These are phyloP conservation scores for Clonostachys sp. DNA, from an alignment of 2,329 filamentous ascomycete species.

Conservation along the genomic window DNA sequence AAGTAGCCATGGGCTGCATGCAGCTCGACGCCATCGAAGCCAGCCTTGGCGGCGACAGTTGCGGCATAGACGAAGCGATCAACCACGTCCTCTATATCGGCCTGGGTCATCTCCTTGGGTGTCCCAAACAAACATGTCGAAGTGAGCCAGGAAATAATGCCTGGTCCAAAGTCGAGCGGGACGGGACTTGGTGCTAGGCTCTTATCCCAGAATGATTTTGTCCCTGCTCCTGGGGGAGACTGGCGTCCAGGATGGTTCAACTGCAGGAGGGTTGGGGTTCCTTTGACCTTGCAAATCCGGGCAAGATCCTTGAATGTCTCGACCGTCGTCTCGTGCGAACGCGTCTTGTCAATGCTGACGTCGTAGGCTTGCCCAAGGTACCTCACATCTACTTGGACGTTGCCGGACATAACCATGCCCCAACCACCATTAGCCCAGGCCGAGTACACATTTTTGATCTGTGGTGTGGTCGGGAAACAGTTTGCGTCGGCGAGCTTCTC, in stretches of 20 bases:
- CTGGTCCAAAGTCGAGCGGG: conserved; percentile 31
- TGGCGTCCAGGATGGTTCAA: conserved; percentile 43
- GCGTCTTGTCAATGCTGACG: conserved; percentile 19
- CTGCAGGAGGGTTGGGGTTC: conserved; percentile 35
- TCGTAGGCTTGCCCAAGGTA: conserved; percentile 30
- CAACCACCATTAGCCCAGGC: conserved; percentile 50
- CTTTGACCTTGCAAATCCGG: conserved; percentile 15
- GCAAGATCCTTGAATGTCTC: conserved; percentile 32
- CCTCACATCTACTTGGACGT: conserved; percentile 34
- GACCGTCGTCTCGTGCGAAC: conserved; percentile 17
- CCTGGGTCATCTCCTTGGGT: conserved; percentile 49
- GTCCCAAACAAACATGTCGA: conserved; percentile 39
- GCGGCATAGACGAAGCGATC: conserved; percentile 48
- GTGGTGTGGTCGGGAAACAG: conserved; percentile 31
- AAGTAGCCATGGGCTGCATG: conserved; percentile 54
- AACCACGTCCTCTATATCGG: conserved; percentile 50
- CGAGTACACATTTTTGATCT: conserved; percentile 39
- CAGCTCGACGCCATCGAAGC: conserved; percentile 38
- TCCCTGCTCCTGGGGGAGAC: conserved; percentile 29
- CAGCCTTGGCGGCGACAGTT: conserved; percentile 36
- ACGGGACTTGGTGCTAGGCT: conserved; percentile 37
- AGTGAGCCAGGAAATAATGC: conserved; percentile 22
- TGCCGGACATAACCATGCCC: conserved; percentile 47
- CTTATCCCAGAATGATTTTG: conserved; percentile 25
- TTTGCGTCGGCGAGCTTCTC: conserved; percentile 34